Base-by-base conservation (phyloP, 2,329 filamentous ascomycete genomes). In the Colletotrichum sansevieriae region DNA sequence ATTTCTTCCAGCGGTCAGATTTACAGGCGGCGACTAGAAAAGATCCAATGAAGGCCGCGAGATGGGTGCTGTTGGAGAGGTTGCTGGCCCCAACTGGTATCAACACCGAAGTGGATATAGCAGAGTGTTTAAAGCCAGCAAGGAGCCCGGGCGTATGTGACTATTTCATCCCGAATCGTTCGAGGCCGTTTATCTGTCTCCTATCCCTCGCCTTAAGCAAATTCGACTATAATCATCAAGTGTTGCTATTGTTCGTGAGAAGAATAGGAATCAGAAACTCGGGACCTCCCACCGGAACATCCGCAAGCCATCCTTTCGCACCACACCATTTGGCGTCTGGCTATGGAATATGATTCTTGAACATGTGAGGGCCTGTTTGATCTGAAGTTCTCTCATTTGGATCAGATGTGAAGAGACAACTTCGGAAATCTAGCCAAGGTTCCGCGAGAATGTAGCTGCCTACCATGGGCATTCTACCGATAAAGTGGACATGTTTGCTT, bases 401-500 rank as follows among this genome's bases (percentile, higher is more conserved):
- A 13, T 4, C 11, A 25, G 13, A 39, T 15, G 37, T 39, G 11
- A 39, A 13, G 11, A 18, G 25, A 22, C 15, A 12, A 20, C 22
- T 22, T 33, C 29, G 25, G 49, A 52, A n/a, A 52, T 52, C 13
- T 22, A 52, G 25, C 49, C 49, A 52, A 29, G 1, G 33, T 52
- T 52, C 33, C n/a, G 49, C n/a, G 10, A 33, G n/a, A 12, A 12
- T 47, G 22, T 20, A 47, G n/a, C 44, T 11, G 44, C 44, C 20
- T 39, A 11, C 49, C 22, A 52, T 25, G 25, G 15, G 22, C 18
- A 33, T 20, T 52, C 13, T 18, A 54, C 49, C 49, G 22, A 37
- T 29, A n/a, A 29, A 29, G 22, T 51, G 47, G 47, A n/a, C 15
- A 54, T 54, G 29, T 54, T 54, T 54, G 49, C 49, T 54, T 54